Evolutionary conservation across 805 yeast species (phyloP), one percentile per base, ranked within the genome.

Genomic region (Saturnispora hagleri): DNA sequence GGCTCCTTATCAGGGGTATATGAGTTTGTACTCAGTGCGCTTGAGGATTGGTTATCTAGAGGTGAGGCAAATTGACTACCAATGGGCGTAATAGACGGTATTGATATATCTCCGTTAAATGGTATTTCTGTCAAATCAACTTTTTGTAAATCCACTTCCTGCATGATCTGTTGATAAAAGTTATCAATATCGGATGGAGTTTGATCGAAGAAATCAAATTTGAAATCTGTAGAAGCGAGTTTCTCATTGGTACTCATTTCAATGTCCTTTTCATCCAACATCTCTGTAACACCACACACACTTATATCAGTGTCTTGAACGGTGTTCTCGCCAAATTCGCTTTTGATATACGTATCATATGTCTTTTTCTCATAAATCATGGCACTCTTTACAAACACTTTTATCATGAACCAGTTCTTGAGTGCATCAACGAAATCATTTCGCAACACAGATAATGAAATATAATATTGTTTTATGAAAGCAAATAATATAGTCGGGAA

Each of bases 321-420:
- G 9, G 33, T 27, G 7, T 15, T 22, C 24, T 49, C 51, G 10
- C 20, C 24, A 38, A 50, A 45, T 27, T 41, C 41, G 26, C 20
- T 15, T 20, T 50, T 43, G 6, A 60, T 31, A 28, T 57, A 56
- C 27, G 49, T 52, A 3, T 57, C 53, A 40, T 60, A 62, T 12
- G 48, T 53, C 6, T 57, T 62, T 31, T 49, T 52, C 31, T 59
- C 55, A 17, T 53, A 43, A 42, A 45, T 45, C 49, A 56, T 62
- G 53, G 65, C 62, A 51, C 62, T 56, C 49, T 63, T 65, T 53
- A 65, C 58, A 41, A 66, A 67, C 5, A 65, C 24, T 52, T 59
- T 65, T 45, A 60, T 54, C 33, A 61, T 44, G 49, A 61, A 52
- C 4, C 62, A 54, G 15, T 45, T 49, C 41, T 64, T 56, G 63